Evolutionary conservation across 805 yeast species (phyloP).

Genomic region (Candida silvicultrix): DNA sequence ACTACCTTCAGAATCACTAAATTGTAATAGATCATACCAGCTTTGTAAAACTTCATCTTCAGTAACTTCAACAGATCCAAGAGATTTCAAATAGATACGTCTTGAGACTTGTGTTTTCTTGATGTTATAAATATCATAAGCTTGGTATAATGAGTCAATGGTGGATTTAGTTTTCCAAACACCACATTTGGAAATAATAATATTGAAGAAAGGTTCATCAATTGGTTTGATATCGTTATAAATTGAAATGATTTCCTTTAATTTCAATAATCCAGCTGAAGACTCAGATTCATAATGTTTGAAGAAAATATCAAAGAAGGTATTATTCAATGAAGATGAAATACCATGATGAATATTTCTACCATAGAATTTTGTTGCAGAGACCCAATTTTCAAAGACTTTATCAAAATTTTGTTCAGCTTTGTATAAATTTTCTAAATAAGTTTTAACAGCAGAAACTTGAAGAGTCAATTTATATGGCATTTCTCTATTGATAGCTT

Average conservation of each 20-base stretch:
- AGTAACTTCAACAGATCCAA: conserved; percentile 55
- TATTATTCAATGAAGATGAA: conserved; percentile 64
- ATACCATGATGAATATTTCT: conserved; percentile 58
- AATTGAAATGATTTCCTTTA: conserved; percentile 48
- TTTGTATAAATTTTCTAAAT: conserved; percentile 51
- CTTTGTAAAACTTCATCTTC: conserved; percentile 46
- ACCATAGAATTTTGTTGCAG: conserved; percentile 53
- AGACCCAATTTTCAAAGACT: conserved; percentile 56
- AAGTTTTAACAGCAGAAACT: conserved; percentile 64
- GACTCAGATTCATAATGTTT: conserved; percentile 41
- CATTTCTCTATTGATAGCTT: conserved; percentile 61
- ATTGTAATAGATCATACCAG: conserved; percentile 47
- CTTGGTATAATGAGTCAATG: conserved; percentile 54
- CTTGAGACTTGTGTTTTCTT: conserved; percentile 62
- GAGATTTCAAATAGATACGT: conserved; percentile 66
- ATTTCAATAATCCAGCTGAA: conserved; percentile 47
- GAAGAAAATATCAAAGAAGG: conserved; percentile 65
- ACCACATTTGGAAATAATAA: conserved; percentile 58
- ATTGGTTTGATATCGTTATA: conserved; percentile 52
- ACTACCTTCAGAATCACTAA: conserved; percentile 48
- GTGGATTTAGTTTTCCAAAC: conserved; percentile 65
- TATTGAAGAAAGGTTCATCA: conserved; percentile 80
- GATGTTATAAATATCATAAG: conserved; percentile 52
- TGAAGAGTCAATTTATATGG: conserved; percentile 70
- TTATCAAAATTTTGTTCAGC: conserved; percentile 50